A percentile compares a stretch with the other conserved stretches of the same genome.
phyloP scores from a whole-genome alignment of 2,329 filamentous ascomycete genomes.

The Immersiporthe knoxdaviesiana region DNA sequence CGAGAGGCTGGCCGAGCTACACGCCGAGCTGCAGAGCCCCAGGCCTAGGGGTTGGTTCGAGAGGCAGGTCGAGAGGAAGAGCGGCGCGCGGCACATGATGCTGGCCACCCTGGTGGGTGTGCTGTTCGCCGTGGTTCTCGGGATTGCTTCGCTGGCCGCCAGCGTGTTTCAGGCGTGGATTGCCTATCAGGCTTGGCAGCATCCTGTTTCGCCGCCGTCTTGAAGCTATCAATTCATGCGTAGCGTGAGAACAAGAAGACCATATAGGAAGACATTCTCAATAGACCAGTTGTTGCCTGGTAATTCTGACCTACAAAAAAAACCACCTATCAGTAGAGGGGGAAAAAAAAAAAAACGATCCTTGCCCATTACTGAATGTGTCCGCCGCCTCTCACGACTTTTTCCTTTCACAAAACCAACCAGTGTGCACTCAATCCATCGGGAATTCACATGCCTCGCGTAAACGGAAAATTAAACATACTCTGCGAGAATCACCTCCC shows the following conservation, averaged over 20 bases:
- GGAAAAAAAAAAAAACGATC: too few species aligned
- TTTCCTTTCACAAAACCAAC: background rate
- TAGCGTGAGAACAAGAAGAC: background rate
- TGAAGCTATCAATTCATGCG: background rate
- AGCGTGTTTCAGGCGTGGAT: conserved; percentile 31
- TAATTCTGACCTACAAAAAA: background rate
- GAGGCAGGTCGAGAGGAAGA: conserved; percentile 29
- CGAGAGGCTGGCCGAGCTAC: conserved; percentile 28
- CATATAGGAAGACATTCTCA: background rate
- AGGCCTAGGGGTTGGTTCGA: conserved; percentile 28
- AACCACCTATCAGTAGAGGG: background rate
- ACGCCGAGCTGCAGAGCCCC: conserved; percentile 32
- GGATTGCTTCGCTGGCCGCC: conserved; percentile 26
- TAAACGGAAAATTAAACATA: background rate
- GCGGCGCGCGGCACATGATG: conserved; percentile 32
- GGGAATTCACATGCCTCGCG: background rate
- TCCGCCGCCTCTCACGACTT: background rate
- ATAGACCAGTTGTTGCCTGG: background rate
- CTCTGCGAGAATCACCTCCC: conserved; percentile 5
- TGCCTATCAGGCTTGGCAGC: conserved; percentile 16
- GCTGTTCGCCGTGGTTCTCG: conserved; percentile 28
- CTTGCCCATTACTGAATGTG: background rate
- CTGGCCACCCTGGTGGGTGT: conserved; percentile 31
- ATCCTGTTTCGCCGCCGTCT: conserved; percentile 7
- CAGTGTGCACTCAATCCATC: background rate